phyloP scores from a whole-genome alignment of 1,284 basidiomycete species.

The Malassezia dermatis region DNA sequence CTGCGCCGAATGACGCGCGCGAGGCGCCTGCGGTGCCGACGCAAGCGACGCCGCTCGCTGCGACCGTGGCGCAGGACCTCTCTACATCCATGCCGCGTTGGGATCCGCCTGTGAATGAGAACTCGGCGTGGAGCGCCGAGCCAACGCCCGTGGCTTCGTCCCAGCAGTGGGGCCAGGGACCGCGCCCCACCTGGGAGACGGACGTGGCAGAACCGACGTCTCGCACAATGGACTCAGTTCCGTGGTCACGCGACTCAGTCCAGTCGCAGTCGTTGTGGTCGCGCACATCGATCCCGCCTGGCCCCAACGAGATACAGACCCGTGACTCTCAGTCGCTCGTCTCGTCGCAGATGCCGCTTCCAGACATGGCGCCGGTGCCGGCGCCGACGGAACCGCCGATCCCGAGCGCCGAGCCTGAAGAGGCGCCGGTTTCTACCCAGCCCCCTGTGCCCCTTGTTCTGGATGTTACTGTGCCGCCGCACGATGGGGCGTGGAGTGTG shows the following conservation, averaged over 20 bases:
- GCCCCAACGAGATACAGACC: background rate
- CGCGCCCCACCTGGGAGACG: background rate
- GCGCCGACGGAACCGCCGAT: background rate
- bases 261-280: background rate
- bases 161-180: constrained; percentile 4
- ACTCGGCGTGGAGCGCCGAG: constrained; percentile 2
- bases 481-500: constrained; percentile 9
- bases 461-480: background rate
- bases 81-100: background rate
- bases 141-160: background rate
- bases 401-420: background rate
- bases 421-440: background rate
- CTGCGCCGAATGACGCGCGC: background rate
- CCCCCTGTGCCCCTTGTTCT: background rate
- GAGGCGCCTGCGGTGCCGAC: background rate
- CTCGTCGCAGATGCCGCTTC: background rate
- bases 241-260: background rate
- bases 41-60: background rate
- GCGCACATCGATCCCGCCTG: background rate
- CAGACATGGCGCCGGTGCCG: background rate
- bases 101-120: background rate
- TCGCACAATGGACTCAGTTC: background rate
- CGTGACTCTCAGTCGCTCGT: constrained; percentile 1
- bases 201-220: background rate
- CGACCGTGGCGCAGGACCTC: background rate